Evolutionary conservation across 2,329 filamentous ascomycete species (phyloP).

Genomic region (Mycosphaerelloides madeirae): DNA sequence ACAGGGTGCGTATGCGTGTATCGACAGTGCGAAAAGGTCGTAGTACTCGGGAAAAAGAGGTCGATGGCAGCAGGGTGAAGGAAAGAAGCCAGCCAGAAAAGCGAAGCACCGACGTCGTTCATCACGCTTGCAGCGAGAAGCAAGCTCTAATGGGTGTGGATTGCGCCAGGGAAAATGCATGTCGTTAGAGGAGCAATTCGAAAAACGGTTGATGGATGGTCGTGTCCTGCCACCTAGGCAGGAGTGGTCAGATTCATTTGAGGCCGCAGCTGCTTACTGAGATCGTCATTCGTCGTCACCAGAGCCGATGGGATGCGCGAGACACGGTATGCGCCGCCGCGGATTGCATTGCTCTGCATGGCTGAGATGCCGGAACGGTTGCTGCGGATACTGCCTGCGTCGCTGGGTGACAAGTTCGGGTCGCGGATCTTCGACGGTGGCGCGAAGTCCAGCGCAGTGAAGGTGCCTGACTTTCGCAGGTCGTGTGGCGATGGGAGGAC

Average conservation of each 20-base stretch:
- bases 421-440: constrained; percentile 71
- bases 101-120: no score
- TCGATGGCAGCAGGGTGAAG: no score
- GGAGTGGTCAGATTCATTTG: constrained; percentile 25
- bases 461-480: constrained; percentile 71
- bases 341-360: constrained; percentile 65
- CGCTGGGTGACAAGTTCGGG: constrained; percentile 37
- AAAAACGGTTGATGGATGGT: no score
- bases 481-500: constrained; percentile 82
- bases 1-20: no score
- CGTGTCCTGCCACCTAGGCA: constrained; percentile 9
- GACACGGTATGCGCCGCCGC: constrained; percentile 77
- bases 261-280: constrained; percentile 56
- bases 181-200: background rate
- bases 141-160: no score
- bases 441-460: constrained; percentile 75
- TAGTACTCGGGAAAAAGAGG: no score
- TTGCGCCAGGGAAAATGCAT: background rate
- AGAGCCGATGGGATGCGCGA: constrained; percentile 76
- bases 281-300: constrained; percentile 69
- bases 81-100: no score
- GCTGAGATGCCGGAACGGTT: constrained; percentile 74
- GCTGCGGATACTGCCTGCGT: constrained; percentile 54
- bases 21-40: no score
- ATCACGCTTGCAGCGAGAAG: no score